Evolutionary conservation across 352 stramenopile species (phyloP).

Genomic region (Pythium monospermum): DNA sequence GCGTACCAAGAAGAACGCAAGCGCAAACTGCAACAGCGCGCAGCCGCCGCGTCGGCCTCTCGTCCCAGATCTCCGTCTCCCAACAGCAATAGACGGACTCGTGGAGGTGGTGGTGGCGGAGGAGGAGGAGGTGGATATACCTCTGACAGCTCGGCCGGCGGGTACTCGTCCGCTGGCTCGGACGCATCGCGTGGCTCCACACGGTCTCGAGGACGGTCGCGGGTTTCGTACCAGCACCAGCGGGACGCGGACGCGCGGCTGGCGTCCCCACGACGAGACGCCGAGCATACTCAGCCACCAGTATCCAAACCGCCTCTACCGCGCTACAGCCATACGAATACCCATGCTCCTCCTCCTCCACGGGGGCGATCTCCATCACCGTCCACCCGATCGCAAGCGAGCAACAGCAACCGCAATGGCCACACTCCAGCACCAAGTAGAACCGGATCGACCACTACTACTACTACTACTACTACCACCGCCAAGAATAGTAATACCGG

Average conservation of each 20-base stretch:
- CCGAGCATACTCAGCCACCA: too few species aligned
- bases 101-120: neutral
- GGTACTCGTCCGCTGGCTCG: constrained; percentile 63
- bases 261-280: constrained; percentile 50
- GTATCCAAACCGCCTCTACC: constrained; percentile 25
- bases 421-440: neutral
- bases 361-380: constrained; percentile 20
- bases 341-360: neutral
- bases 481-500: too few species aligned
- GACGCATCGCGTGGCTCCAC: constrained; percentile 45
- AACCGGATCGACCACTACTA: neutral
- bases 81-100: too few species aligned
- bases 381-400: constrained; percentile 12
- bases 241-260: constrained; percentile 48
- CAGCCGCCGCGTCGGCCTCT: constrained; percentile 31
- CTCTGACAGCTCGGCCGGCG: constrained; percentile 55
- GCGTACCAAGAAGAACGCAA: constrained; percentile 77
- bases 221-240: constrained; percentile 44
- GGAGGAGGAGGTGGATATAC: constrained; percentile 48
- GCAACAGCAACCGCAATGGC: constrained; percentile 1
- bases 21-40: constrained; percentile 34
- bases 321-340: constrained; percentile 4
- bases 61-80: constrained; percentile 6
- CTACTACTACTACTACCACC: neutral
- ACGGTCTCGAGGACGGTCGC: constrained; percentile 28